phyloP scores from a whole-genome alignment of 2,329 filamentous ascomycete species.

The Pestalotiopsis sp. region DNA sequence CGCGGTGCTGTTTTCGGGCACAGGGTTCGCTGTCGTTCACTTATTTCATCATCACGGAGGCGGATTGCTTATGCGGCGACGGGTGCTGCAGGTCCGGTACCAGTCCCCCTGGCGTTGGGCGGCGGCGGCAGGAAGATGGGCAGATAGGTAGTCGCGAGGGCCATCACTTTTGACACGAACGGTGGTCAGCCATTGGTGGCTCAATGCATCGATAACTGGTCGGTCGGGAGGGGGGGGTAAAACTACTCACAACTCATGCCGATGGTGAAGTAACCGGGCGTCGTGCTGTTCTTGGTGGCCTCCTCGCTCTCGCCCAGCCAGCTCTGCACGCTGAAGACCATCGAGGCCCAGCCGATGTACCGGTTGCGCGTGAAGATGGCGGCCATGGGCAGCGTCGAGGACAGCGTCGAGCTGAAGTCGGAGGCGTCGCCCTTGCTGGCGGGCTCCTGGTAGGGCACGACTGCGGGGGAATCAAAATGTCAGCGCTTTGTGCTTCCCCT shows the following conservation, averaged over 20 bases:
- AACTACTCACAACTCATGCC: constrained; percentile 72
- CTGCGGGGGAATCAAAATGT: constrained; percentile 45
- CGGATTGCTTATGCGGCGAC: constrained; percentile 21
- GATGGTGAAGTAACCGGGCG: constrained; percentile 73
- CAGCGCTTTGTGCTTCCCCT: constrained; percentile 9
- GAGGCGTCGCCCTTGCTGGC: constrained; percentile 61
- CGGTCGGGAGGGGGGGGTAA: neutral
- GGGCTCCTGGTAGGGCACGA: constrained; percentile 86
- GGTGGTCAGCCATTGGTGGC: neutral
- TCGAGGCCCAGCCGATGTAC: constrained; percentile 73
- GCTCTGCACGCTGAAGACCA: constrained; percentile 74
- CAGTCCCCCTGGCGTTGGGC: constrained; percentile 30
- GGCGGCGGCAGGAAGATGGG: constrained; percentile 52
- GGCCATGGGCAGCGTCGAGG: constrained; percentile 89
- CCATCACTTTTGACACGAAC: constrained; percentile 51
- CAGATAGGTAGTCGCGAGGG: constrained; percentile 56
- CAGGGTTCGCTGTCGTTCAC: neutral
- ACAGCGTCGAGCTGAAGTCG: constrained; percentile 73
- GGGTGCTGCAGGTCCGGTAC: constrained; percentile 35
- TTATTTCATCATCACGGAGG: neutral
- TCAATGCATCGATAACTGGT: neutral
- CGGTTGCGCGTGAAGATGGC: constrained; percentile 93
- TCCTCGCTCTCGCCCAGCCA: constrained; percentile 79
- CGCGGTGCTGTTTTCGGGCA: neutral
- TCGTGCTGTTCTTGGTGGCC: constrained; percentile 63